Evolutionary conservation across 2,329 filamentous ascomycete genomes (phyloP).

Genomic region (Colletotrichum simmondsii): DNA sequence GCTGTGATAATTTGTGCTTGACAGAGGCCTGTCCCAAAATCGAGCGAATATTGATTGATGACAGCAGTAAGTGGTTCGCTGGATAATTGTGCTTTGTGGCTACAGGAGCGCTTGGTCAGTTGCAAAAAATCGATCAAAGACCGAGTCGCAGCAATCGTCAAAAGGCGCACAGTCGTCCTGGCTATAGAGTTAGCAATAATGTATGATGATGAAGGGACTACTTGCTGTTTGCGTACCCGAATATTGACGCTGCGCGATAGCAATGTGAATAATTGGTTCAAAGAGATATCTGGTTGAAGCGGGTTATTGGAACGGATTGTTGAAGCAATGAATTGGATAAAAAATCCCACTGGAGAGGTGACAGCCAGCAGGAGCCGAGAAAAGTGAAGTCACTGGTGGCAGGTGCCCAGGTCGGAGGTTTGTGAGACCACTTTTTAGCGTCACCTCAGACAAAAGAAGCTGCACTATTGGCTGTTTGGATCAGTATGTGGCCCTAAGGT

Average conservation of each 20-base stretch:
- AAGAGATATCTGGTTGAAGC: neutral
- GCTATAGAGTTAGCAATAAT: neutral
- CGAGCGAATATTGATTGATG: neutral
- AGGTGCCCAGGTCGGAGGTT: neutral
- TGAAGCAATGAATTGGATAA: neutral
- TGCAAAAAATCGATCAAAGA: neutral
- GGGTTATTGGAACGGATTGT: neutral
- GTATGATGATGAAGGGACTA: neutral
- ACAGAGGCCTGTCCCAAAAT: neutral
- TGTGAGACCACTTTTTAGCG: neutral
- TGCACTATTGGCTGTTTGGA: neutral
- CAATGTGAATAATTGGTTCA: neutral
- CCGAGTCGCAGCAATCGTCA: neutral
- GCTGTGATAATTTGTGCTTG: neutral
- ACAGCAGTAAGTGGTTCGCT: neutral
- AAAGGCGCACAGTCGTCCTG: neutral
- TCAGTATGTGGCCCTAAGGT: neutral
- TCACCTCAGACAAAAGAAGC: neutral
- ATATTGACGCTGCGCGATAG: neutral
- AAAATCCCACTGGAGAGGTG: neutral
- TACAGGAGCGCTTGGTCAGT: neutral
- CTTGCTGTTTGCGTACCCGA: neutral
- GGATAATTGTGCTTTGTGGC: neutral
- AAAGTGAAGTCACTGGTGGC: slow-evolving; percentile 5
- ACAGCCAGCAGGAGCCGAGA: neutral